Conservation (phyloP, 306 rosid species). For the Morella rubra region DNA sequence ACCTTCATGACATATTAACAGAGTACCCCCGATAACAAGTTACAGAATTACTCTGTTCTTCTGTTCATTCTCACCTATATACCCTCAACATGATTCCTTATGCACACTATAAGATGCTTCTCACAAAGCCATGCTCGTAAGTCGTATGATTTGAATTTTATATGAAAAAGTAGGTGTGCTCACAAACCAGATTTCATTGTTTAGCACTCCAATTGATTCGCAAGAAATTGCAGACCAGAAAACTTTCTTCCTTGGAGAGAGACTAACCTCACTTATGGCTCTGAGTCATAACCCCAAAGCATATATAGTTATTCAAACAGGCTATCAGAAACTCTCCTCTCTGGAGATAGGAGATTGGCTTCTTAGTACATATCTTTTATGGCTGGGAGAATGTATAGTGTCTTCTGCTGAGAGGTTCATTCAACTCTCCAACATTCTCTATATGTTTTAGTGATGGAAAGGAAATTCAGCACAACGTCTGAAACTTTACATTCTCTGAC, state of each 20-base stretch:
- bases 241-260: background rate
- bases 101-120: background rate
- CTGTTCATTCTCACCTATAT: background rate
- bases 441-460: background rate
- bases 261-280: background rate
- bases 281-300: background rate
- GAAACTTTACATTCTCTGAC: background rate
- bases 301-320: background rate
- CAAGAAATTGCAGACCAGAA: background rate
- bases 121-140: background rate
- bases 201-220: background rate
- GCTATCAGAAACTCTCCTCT: constrained; percentile 1
- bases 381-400: background rate
- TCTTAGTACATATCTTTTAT: background rate
- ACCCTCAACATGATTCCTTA: background rate
- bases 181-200: background rate
- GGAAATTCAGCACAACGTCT: background rate
- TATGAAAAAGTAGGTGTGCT: background rate
- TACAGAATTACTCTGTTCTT: background rate
- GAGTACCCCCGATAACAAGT: background rate
- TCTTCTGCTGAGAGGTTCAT: background rate
- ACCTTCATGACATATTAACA: background rate
- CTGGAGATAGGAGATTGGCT: background rate
- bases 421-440: constrained; percentile 4
- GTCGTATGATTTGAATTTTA: background rate